Evolutionary conservation across 2,329 filamentous ascomycete genomes (phyloP).

Genomic region (Sporothrix phasma): DNA sequence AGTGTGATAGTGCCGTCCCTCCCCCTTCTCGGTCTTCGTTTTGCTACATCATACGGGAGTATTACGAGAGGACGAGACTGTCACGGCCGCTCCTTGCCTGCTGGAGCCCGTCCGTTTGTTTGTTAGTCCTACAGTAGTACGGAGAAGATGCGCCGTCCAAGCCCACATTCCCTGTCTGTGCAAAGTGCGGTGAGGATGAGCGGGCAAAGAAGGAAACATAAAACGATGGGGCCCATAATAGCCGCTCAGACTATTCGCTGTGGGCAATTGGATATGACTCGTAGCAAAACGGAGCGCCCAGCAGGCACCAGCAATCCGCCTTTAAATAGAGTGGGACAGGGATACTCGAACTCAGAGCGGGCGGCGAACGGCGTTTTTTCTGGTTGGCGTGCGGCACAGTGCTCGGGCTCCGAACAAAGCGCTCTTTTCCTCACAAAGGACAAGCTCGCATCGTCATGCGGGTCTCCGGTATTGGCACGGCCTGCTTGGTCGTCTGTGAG

Average conservation of each 20-base stretch:
- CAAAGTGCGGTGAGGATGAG: slow-evolving; percentile 2
- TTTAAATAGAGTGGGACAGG: background rate
- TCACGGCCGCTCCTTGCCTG: background rate
- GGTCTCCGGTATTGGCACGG: background rate
- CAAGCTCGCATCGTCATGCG: background rate
- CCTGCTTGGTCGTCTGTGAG: background rate
- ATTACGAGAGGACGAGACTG: background rate
- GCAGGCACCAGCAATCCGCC: background rate
- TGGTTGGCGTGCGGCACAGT: background rate
- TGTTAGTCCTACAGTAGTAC: slow-evolving; percentile 5
- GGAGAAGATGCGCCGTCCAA: background rate
- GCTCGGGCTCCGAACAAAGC: background rate
- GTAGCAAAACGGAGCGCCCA: background rate
- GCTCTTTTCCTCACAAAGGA: background rate
- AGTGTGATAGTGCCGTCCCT: slow-evolving; percentile 5
- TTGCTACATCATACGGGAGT: background rate
- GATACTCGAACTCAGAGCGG: too few relatives aligned
- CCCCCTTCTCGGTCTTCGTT: background rate
- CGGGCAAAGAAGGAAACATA: background rate
- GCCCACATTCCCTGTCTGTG: background rate
- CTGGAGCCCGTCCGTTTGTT: slow-evolving; percentile 4
- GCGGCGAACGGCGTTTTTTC: background rate
- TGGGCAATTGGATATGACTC: background rate
- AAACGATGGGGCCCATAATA: background rate
- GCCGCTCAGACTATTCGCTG: background rate